Base-by-base conservation (phyloP, 2,329 filamentous ascomycete species). In the Verticillium albo-atrum region DNA sequence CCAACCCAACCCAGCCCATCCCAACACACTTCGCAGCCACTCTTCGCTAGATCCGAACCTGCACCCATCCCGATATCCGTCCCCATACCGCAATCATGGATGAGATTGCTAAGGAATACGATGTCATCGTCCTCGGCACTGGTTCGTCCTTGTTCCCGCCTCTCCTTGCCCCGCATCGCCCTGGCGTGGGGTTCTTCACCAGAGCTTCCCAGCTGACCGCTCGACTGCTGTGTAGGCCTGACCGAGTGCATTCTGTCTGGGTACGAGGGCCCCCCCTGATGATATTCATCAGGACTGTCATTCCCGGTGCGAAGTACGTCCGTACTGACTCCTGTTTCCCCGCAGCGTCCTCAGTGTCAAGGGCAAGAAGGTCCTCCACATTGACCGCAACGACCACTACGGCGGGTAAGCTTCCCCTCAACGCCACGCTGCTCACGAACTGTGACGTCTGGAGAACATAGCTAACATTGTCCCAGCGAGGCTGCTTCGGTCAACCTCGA, bases 241-340 rank as follows among this genome's bases (percentile, higher is more conserved):
- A 98, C 94, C 65, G 95, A 99, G 87, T 99, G 95, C 81, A 95
- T 99, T 74, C 90, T 99, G 69, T 97, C 94, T 74, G 95, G 94
- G 92, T 96, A 89, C 74, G 80, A 64, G 50, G n/a, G n/a, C 27
- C 27, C 26, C 15, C 17, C 37, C 30, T 7, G 34, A 52, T 23
- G 20, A 9, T 35, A 55, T 28, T 14, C 27, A 37, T 57, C 27
- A 28, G 23, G n/a, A 30, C 30, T 2, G 6, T 7, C 3, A 27
- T 20, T 15, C 47, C 26, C 59, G 30, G 55, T 54, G 28, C 34
- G n/a, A n/a, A n/a, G n/a, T n/a, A n/a, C n/a, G 50, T 20, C 35
- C 28, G 2, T 54, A 47, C 58, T 61, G 51, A 60, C 56, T 37
- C 47, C 30, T 7, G 14, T 17, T 50, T 55, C 52, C 63, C 56